phyloP scores from a whole-genome alignment of 2,329 filamentous ascomycete genomes.

The Apiospora kogelbergensis region DNA sequence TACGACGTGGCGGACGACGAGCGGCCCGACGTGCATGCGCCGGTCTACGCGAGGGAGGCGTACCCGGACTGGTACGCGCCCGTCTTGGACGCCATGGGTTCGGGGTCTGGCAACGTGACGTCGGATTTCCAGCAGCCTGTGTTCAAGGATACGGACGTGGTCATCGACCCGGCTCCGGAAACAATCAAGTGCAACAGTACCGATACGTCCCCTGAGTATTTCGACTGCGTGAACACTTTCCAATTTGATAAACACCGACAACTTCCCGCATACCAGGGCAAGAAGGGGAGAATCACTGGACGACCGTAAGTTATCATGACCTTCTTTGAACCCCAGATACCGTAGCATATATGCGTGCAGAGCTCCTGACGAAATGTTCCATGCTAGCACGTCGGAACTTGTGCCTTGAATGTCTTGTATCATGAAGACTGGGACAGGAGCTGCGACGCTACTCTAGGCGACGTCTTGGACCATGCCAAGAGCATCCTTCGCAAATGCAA shows the following conservation, averaged over 20 bases:
- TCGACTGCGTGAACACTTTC: background rate
- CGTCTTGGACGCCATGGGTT: background rate
- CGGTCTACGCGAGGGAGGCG: background rate
- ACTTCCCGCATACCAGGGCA: background rate
- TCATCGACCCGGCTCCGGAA: background rate
- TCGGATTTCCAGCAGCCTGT: background rate
- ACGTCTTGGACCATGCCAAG: background rate
- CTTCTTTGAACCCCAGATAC: background rate
- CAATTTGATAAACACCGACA: background rate
- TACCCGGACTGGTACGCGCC: background rate
- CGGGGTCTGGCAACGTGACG: background rate
- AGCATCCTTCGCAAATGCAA: background rate
- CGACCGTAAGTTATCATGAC: background rate
- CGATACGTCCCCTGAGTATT: background rate
- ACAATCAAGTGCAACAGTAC: background rate
- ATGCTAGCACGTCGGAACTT: background rate
- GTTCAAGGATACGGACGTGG: background rate
- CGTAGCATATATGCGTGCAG: too few relatives aligned
- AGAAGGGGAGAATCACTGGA: background rate
- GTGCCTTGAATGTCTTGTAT: background rate
- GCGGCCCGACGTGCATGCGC: background rate
- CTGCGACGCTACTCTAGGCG: background rate
- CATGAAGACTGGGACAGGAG: background rate
- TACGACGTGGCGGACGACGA: background rate
- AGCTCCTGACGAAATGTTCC: background rate